Conservation (phyloP, 495 filamentous ascomycete species). For the Tuber aestivum region DNA sequence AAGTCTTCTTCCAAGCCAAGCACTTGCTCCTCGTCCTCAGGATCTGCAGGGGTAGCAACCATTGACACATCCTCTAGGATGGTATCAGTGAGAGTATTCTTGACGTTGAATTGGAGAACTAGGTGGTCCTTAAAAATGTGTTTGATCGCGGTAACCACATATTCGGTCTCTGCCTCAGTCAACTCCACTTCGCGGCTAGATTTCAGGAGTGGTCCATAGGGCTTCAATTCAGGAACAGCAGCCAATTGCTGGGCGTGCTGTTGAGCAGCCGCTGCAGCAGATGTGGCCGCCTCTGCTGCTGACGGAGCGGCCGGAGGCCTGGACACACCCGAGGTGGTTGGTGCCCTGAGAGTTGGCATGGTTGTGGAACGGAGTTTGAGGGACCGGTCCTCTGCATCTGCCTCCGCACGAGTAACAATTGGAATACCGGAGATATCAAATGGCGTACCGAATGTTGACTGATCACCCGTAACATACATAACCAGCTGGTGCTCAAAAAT, state of each 20-base stretch:
- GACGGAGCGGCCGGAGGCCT: slow-evolving; percentile 57
- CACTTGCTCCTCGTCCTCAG: slow-evolving; percentile 61
- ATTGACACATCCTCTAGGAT: slow-evolving; percentile 88
- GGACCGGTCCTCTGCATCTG: slow-evolving; percentile 90
- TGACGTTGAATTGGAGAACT: slow-evolving; percentile 94
- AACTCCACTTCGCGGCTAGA: slow-evolving; percentile 80
- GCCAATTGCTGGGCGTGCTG: slow-evolving; percentile 55
- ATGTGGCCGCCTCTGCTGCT: slow-evolving; percentile 63
- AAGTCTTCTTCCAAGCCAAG: slow-evolving; percentile 70
- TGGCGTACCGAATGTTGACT: slow-evolving; percentile 71
- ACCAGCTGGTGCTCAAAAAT: slow-evolving; percentile 95
- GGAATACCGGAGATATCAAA: slow-evolving; percentile 89
- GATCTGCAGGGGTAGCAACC: slow-evolving; percentile 73
- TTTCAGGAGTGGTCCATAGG: slow-evolving; percentile 83
- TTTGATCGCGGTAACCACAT: slow-evolving; percentile 88
- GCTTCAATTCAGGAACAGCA: slow-evolving; percentile 79
- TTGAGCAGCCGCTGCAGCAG: slow-evolving; percentile 70
- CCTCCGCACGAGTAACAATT: slow-evolving; percentile 92
- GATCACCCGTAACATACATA: slow-evolving; percentile 91
- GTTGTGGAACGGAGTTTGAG: slow-evolving; percentile 83
- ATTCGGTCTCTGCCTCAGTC: slow-evolving; percentile 95
- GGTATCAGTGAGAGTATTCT: slow-evolving; percentile 90
- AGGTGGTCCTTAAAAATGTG: slow-evolving; percentile 96
- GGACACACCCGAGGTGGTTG: slow-evolving; percentile 56
- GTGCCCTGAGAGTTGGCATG: slow-evolving; percentile 90